A percentile compares a stretch with the other conserved stretches of the same genome.
Conservation (phyloP, 768 basidiomycete species). For the Psilocybe subaeruginosa region DNA sequence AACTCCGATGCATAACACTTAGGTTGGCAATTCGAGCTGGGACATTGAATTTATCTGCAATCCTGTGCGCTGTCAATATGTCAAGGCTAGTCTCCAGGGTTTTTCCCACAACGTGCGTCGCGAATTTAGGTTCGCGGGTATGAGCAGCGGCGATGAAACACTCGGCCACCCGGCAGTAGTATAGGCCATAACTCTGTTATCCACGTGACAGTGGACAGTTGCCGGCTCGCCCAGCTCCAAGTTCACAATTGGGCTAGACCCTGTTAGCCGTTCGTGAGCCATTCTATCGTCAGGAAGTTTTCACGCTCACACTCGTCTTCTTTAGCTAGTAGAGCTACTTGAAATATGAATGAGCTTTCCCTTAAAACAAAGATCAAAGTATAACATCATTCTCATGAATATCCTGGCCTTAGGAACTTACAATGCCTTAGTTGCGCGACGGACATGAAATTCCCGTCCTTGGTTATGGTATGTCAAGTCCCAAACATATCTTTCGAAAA, state of each 20-base stretch:
- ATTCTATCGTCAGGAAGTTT: too few relatives aligned
- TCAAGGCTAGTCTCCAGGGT: not conserved
- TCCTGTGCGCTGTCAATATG: not conserved
- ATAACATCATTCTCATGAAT: not conserved
- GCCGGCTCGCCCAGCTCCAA: too few relatives aligned
- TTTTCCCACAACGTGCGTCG: not conserved
- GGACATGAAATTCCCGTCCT: conserved; percentile 53
- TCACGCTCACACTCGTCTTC: too few relatives aligned
- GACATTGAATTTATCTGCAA: not conserved
- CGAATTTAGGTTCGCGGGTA: not conserved
- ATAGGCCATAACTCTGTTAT: too few relatives aligned
- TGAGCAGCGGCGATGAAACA: too few relatives aligned
- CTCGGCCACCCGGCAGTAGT: too few relatives aligned
- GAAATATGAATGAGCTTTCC: not conserved
- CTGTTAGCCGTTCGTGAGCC: too few relatives aligned
- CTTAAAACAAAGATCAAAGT: conserved; percentile 8
- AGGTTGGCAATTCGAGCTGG: not conserved
- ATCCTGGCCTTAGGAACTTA: not conserved
- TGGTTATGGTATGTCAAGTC: conserved; percentile 50
- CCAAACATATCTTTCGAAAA: conserved; percentile 1
- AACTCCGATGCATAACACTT: not conserved
- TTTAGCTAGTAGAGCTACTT: not conserved
- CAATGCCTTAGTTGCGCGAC: conserved; percentile 20
- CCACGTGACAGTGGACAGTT: too few relatives aligned
- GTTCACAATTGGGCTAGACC: too few relatives aligned